These are phyloP conservation scores for Clitopilus passeckerianus DNA, from an alignment of 768 basidiomycete species.

Conservation along the genomic window DNA sequence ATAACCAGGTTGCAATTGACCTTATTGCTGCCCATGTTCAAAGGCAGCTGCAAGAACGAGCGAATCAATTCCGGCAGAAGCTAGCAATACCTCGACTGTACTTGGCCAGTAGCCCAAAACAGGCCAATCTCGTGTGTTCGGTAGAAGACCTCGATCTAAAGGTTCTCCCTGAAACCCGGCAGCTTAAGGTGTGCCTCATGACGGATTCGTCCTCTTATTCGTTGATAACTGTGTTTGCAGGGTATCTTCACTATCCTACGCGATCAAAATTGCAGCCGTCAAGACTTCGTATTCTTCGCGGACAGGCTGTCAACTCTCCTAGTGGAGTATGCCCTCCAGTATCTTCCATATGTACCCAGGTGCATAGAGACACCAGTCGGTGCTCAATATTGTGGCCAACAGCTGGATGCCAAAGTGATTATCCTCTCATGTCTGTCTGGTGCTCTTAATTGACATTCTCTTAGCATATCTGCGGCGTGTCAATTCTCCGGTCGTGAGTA, in stretches of 20 bases:
- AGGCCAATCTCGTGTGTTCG: conserved; percentile 29
- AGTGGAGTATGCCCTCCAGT: conserved; percentile 78
- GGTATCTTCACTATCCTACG: conserved; percentile 89
- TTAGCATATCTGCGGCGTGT: conserved; percentile 81
- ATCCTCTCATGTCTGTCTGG: too few species aligned
- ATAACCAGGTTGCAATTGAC: conserved; percentile 89
- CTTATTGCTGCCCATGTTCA: conserved; percentile 89
- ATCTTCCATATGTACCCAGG: conserved; percentile 67
- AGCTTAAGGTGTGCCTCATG: conserved; percentile 54
- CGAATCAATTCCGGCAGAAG: conserved; percentile 65
- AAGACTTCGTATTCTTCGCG: conserved; percentile 91
- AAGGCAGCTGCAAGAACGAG: conserved; percentile 76
- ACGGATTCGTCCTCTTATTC: background rate
- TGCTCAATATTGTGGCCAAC: conserved; percentile 51
- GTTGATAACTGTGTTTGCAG: conserved; percentile 28
- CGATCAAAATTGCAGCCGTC: conserved; percentile 60
- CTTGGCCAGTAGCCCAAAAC: conserved; percentile 27
- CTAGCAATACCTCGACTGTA: conserved; percentile 55
- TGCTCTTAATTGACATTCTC: too few species aligned
- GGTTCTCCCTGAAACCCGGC: conserved; percentile 73
- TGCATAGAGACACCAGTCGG: conserved; percentile 66
- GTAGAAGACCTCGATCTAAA: conserved; percentile 50
- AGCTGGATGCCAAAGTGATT: conserved; percentile 53
- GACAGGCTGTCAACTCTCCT: conserved; percentile 84
- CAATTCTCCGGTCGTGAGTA: conserved; percentile 81